Conservation (phyloP, 106 monocot genomes). For the Apostasia shenzhenica region DNA sequence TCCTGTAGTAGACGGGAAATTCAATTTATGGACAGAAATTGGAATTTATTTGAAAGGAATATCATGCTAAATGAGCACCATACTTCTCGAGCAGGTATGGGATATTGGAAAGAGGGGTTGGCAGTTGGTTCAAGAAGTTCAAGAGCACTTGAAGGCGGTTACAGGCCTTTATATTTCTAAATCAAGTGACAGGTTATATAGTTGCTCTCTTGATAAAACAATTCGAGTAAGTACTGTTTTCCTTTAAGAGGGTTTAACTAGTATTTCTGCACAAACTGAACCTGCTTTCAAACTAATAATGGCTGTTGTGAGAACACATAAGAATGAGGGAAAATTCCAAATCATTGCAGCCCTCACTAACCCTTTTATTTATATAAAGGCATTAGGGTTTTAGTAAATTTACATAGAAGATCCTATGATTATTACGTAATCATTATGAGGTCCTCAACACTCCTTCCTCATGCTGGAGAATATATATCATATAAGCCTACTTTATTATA, state of each 20-base stretch:
- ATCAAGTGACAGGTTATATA: conserved; percentile 35
- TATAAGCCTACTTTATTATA: too few species aligned
- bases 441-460: too few species aligned
- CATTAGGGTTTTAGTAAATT: too few species aligned
- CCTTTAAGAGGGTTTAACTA: not conserved
- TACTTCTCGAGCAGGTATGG: conserved; percentile 34
- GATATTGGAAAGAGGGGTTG: conserved; percentile 30
- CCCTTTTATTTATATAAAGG: too few species aligned
- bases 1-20: not conserved
- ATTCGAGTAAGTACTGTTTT: conserved; percentile 30
- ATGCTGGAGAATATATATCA: too few species aligned
- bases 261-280: too few species aligned
- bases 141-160: conserved; percentile 35
- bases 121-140: conserved; percentile 38
- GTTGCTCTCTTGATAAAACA: conserved; percentile 47
- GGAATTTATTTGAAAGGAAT: not conserved
- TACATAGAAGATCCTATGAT: too few species aligned
- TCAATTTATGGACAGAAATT: not conserved
- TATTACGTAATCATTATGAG: too few species aligned
- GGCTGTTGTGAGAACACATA: not conserved
- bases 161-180: conserved; percentile 30
- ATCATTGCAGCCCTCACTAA: too few species aligned
- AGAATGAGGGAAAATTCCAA: too few species aligned
- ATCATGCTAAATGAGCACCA: conserved; percentile 8
- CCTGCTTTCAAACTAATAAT: not conserved